Evolutionary conservation across 2,329 filamentous ascomycete species (phyloP), one percentile per base, ranked within the genome.

Genomic region (Nigrospora oryzae): DNA sequence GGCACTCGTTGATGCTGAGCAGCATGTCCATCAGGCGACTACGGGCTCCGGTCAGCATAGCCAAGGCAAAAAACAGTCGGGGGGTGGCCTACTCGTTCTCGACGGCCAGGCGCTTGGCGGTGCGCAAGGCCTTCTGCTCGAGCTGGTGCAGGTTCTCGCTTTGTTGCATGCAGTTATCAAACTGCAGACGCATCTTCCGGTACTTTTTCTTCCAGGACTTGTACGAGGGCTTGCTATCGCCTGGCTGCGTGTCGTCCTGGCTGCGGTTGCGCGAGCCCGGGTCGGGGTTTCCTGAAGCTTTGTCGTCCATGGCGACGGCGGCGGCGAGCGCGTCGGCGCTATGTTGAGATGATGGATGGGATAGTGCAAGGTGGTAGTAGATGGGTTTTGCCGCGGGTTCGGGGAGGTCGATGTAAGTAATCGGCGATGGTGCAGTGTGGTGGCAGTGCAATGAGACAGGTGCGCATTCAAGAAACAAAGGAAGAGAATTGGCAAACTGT

Each of bases 201-300:
- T 94, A 98, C 73, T 98, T 98, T 70, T 95, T 95, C 77, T 87
- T 89, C 74, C 76, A 84, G 38, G 80, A 84, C 59, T 79, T 83
- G 63, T 83, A 80, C 4, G 69, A 75, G 57, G 67, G 71, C 63
- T 69, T 75, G 45, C 62, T 58, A 55, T 73, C 69, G 46, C 54
- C 58, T 57, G 61, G 63, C 32, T 56, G 56, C 17, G 53, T 50
- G 44, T 64, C 62, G 10, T 58, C 61, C 35, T 57, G 57, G 28
- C 60, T 54, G 38, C 59, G 55, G 38, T 70, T 69, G 42, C 53
- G 52, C 11, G 52, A 42, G 41, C 55, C 56, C 17, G 51, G 55
- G 46, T 63, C 60, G 15, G 51, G 46, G 40, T 60, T 62, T 51
- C 11, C 53, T 44, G 45, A 39, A 28, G 23, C 23, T 28, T 28